Percentiles rank a stretch among this genome's conserved stretches.
Conservation (phyloP, 148 eudicot species). For the Beta vulgaris region DNA sequence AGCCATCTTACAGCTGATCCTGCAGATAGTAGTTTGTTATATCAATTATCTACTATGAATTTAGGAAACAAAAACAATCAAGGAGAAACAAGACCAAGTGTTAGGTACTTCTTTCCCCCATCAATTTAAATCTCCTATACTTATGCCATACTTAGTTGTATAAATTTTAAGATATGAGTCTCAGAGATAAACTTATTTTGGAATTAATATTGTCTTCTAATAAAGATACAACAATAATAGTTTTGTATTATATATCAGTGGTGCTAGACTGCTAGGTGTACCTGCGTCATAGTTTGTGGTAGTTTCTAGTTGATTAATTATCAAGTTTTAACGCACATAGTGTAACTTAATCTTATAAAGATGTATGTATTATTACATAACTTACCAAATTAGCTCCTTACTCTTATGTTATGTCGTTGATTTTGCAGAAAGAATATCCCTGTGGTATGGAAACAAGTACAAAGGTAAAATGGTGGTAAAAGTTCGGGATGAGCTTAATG, state of each 20-base stretch:
- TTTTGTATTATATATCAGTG: too few relatives aligned
- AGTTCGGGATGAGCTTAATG: neutral
- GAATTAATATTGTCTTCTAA: too few relatives aligned
- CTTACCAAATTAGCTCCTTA: neutral
- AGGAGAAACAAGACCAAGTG: constrained; percentile 3
- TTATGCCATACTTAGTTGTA: too few relatives aligned
- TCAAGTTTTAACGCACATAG: neutral
- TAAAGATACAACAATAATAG: too few relatives aligned
- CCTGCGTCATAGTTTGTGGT: neutral
- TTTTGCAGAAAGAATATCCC: neutral
- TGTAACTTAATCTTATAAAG: neutral
- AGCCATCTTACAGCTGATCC: neutral
- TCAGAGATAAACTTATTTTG: too few relatives aligned
- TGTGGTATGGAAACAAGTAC: neutral
- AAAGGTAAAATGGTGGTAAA: neutral
- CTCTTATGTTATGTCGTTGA: neutral
- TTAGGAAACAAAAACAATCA: constrained; percentile 2
- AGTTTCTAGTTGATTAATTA: neutral
- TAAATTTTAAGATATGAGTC: too few relatives aligned
- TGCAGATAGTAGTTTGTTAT: constrained; percentile 16
- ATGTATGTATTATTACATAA: neutral
- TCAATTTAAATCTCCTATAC: too few relatives aligned
- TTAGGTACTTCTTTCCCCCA: neutral
- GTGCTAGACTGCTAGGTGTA: too few relatives aligned
- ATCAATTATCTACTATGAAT: constrained; percentile 17